A percentile compares a stretch with the other conserved stretches of the same genome.
Evolutionary conservation across 495 filamentous ascomycete genomes (phyloP).

Genomic region (Copromyces sp.): DNA sequence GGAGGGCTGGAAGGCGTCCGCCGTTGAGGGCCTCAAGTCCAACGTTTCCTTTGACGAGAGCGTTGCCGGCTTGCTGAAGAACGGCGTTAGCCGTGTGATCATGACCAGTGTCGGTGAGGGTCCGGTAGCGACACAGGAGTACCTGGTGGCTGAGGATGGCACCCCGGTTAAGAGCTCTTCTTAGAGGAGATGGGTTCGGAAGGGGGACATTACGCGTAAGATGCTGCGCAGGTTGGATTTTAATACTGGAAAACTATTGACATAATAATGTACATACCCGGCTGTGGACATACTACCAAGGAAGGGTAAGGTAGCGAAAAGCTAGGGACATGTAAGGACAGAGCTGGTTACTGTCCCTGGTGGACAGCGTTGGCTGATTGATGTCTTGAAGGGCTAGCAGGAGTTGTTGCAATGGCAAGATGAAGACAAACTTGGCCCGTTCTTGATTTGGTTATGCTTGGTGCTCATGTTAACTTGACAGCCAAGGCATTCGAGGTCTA

Average conservation of each 20-base stretch:
- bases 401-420: background rate
- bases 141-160: conserved; percentile 64
- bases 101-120: conserved; percentile 87
- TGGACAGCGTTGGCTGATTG: background rate
- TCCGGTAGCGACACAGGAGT: conserved; percentile 65
- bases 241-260: background rate
- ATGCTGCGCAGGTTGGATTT: background rate
- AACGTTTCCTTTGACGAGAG: conserved; percentile 46
- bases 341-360: background rate
- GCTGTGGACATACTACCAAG: background rate
- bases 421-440: background rate
- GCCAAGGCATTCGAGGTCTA: background rate
- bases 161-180: conserved; percentile 31
- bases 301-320: background rate
- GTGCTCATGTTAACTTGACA: background rate
- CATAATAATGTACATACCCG: background rate
- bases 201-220: background rate
- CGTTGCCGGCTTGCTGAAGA: conserved; percentile 53
- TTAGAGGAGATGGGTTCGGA: background rate
- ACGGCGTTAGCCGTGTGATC: conserved; percentile 80
- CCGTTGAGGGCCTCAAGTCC: conserved; percentile 28
- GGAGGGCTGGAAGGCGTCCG: conserved; percentile 51
- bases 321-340: background rate
- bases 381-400: background rate
- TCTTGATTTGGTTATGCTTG: background rate